Evolutionary conservation across 352 stramenopile species (phyloP).

Genomic region (Lagenidium sp.): DNA sequence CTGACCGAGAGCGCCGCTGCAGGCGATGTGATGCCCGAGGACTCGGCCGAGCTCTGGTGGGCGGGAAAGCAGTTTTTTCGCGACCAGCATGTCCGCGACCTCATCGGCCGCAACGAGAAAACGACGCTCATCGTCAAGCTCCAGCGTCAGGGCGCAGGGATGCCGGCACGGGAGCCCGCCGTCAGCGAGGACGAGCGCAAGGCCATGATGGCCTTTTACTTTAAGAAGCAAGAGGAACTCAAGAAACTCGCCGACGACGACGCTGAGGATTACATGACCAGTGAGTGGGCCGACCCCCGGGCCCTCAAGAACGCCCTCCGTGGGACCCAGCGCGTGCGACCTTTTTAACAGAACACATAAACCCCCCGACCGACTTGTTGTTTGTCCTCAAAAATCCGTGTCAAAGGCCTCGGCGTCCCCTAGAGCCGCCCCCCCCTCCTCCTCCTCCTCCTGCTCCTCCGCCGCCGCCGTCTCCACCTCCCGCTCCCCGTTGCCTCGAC

Average conservation of each 20-base stretch:
- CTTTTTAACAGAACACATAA: conserved; percentile 50
- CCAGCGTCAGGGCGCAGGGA: conserved; percentile 81
- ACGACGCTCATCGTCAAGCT: conserved; percentile 89
- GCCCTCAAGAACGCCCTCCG: conserved; percentile 91
- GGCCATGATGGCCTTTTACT: conserved; percentile 96
- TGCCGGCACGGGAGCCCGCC: conserved; percentile 69
- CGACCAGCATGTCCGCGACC: conserved; percentile 83
- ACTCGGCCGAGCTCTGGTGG: conserved; percentile 91
- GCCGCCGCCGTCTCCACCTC: too few species aligned
- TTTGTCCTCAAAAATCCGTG: conserved; percentile 9
- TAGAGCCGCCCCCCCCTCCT: too few species aligned
- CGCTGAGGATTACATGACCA: conserved; percentile 93
- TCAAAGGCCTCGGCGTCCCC: conserved; percentile 3
- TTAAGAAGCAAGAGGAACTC: conserved; percentile 86
- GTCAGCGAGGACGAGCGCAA: conserved; percentile 94
- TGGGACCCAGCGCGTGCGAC: conserved; percentile 79
- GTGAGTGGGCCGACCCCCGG: conserved; percentile 91
- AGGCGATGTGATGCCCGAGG: conserved; percentile 70
- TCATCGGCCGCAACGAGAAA: conserved; percentile 96
- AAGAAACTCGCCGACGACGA: conserved; percentile 83
- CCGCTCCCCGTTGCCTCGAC: too few species aligned
- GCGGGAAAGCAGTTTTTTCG: conserved; percentile 93
- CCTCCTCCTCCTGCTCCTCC: too few species aligned
- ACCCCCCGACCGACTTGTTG: not conserved
- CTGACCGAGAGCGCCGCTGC: conserved; percentile 58